Evolutionary conservation across 163 green algal genomes (phyloP).

Genomic region (Chlamydomonas reinhardtii): DNA sequence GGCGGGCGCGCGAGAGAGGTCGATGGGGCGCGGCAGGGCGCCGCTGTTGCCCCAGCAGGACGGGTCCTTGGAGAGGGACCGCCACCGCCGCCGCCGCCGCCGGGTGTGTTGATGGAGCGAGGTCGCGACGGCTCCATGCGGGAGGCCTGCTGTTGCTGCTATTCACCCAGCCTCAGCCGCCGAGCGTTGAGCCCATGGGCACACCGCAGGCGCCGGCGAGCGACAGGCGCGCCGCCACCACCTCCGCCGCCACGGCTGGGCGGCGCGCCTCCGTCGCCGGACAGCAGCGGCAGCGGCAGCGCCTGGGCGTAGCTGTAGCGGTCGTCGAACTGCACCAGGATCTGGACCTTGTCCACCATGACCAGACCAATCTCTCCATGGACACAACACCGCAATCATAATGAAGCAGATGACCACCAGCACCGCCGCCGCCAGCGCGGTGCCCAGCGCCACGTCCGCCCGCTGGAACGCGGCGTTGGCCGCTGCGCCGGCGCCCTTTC

Average conservation of each 20-base stretch:
- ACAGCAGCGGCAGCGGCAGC: neutral
- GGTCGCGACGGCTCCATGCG: too few species aligned
- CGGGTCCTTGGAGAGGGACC: neutral
- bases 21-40: neutral
- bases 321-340: constrained; percentile 43
- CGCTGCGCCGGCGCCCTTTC: too few species aligned
- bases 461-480: constrained; percentile 6
- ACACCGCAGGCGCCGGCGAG: too few species aligned
- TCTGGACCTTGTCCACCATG: constrained; percentile 45
- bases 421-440: neutral
- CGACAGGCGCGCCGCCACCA: too few species aligned
- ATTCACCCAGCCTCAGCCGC: neutral
- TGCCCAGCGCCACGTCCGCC: constrained; percentile 5
- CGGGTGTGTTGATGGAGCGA: neutral
- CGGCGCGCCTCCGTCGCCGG: too few species aligned
- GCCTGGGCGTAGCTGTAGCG: neutral
- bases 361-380: constrained; percentile 40
- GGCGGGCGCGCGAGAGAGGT: too few species aligned
- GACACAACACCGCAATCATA: too few species aligned
- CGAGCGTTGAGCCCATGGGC: too few species aligned
- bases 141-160: too few species aligned
- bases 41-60: constrained; percentile 5
- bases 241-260: neutral
- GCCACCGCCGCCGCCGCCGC: too few species aligned
- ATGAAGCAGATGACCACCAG: constrained; percentile 42